These are phyloP conservation scores for Funneliformis geosporum DNA, from an alignment of 192 early-diverging fungal genomes.

Conservation along the genomic window DNA sequence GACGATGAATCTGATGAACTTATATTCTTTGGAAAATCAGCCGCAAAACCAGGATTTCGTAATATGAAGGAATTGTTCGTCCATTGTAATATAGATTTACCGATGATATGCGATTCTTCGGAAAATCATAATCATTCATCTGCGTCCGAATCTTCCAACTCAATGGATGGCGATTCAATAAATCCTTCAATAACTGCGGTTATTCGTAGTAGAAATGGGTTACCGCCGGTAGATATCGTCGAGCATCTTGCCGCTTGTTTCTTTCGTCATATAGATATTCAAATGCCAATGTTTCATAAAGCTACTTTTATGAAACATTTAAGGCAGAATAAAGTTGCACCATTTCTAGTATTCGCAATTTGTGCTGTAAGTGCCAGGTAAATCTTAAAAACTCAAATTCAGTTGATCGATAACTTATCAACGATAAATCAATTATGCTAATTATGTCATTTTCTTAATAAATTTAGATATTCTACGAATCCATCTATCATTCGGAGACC, in stretches of 20 bases:
- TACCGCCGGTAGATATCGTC: conserved; percentile 47
- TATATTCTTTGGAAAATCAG: conserved; percentile 12
- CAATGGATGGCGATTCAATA: not conserved
- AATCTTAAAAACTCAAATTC: not conserved
- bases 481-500: conserved; percentile 50
- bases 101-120: not conserved
- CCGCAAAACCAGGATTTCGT: conserved; percentile 18
- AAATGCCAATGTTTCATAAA: conserved; percentile 53
- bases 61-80: not conserved
- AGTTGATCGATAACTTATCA: not conserved
- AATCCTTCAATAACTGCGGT: too few species aligned
- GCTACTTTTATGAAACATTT: conserved; percentile 48
- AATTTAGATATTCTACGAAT: conserved; percentile 47
- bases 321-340: conserved; percentile 44
- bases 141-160: not conserved
- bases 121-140: not conserved
- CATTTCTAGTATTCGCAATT: conserved; percentile 48
- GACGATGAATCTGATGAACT: not conserved
- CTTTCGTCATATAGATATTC: conserved; percentile 49
- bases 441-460: not conserved
- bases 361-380: conserved; percentile 53
- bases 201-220: not conserved
- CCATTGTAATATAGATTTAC: not conserved
- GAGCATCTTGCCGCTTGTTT: conserved; percentile 53
- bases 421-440: not conserved